Evolutionary conservation across 1,284 basidiomycete genomes (phyloP).

Genomic region (Ganoderma multipileum): DNA sequence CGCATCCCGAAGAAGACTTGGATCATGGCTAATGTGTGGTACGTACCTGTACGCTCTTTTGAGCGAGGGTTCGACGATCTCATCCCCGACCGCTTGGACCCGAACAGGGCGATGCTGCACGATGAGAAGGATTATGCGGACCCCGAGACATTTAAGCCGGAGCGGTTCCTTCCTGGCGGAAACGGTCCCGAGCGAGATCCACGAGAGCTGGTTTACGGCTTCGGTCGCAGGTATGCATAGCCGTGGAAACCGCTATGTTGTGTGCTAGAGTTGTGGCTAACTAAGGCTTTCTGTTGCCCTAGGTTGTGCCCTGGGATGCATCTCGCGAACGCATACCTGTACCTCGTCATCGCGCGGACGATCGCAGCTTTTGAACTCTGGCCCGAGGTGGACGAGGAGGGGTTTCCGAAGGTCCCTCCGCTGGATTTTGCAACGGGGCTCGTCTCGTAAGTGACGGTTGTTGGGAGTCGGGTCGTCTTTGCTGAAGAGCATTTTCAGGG

Average conservation of each 20-base stretch:
- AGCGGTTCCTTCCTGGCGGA: constrained; percentile 10
- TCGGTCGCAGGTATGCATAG: constrained; percentile 11
- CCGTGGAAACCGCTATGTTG: too few species aligned
- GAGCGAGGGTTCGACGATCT: too few species aligned
- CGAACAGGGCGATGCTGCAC: constrained; percentile 17
- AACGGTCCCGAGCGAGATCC: constrained; percentile 5
- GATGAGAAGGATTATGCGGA: constrained; percentile 13
- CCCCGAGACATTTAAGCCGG: constrained; percentile 16
- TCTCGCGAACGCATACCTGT: constrained; percentile 35
- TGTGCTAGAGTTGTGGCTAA: neutral
- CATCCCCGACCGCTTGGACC: too few species aligned
- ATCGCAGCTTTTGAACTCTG: constrained; percentile 33
- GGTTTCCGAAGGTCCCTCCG: neutral
- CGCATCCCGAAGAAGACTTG: constrained; percentile 51
- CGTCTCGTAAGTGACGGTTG: neutral
- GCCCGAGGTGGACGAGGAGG: constrained; percentile 1
- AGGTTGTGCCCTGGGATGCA: constrained; percentile 37
- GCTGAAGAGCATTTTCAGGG: constrained; percentile 3
- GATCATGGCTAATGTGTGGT: constrained; percentile 54
- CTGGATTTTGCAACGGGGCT: neutral
- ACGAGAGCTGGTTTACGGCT: constrained; percentile 10
- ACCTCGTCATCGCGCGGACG: constrained; percentile 33
- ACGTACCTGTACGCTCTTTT: too few species aligned
- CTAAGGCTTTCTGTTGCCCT: too few species aligned
- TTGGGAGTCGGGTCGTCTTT: neutral